Base-by-base conservation (phyloP, 1,284 basidiomycete genomes). In the Coniferiporia weirii region DNA sequence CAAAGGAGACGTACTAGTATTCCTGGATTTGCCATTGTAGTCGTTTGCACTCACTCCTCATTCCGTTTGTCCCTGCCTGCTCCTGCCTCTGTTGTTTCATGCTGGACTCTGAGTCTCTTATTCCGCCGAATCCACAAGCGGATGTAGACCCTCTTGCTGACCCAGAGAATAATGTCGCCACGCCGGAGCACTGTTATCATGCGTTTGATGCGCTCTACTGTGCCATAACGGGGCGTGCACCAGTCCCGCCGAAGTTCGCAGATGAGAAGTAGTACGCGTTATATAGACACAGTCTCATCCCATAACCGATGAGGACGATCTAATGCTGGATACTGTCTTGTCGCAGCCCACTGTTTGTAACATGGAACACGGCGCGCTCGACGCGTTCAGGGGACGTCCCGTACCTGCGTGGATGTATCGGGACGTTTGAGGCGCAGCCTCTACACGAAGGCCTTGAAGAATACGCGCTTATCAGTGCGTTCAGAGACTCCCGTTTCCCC, bases 321-420 rank as follows among this genome's bases (percentile, higher is more conserved):
- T 46, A 9, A 20, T 13, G 19, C 38, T 8, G 17, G 17, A 3
- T 8, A 9, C 44, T 19, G 15, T n/a, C 15, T 3, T n/a, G 17
- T 51, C 32, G 38, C 65, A 95, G 94, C 72, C 94, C 95, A 6
- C 78, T 99, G 59, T 99, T 99, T 73, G 93, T 99, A 38, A 98
- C 96, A 1, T 99, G 96, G 95, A 95, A 94, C 75, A 90, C 77
- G n/a, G n/a, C n/a, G 55, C 81, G 76, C 62, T 79, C 79, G 56
- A 77, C 80, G 61, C 80, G 82, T 63, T 71, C 82, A 22, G 82
- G 83, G 47, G 79, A 81, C 61, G 73, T 82, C 22, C 78, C 84
- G 43, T 77, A 84, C 51, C 77, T 99, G 61, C 79, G 96, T 61
- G 96, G 96, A 22, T 99, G 96, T 74, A 98, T 99, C 66, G 96